A percentile compares a stretch with the other conserved stretches of the same genome.
phyloP scores from a whole-genome alignment of 2,329 filamentous ascomycete species.

The Emergomyces orientalis region DNA sequence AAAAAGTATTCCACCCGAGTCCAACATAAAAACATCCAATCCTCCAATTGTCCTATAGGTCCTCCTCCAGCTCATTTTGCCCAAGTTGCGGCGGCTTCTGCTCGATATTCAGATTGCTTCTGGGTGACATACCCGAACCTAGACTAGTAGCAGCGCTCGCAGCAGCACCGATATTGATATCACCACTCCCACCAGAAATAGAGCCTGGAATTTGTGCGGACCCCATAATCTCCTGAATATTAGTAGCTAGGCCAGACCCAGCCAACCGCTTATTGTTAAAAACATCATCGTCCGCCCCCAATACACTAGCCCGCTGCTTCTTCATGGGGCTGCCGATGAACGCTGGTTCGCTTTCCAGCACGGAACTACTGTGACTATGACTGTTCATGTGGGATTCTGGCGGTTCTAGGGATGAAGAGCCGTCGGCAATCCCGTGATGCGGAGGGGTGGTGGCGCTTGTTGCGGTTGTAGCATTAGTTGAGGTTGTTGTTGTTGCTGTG shows the following conservation, averaged over 20 bases:
- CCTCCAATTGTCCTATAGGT: neutral
- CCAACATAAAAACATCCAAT: neutral
- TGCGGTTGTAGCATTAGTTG: slow-evolving; percentile 16
- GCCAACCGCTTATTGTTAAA: slow-evolving; percentile 30
- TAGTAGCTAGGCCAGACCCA: slow-evolving; percentile 30
- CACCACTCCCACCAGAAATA: neutral
- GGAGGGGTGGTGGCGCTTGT: slow-evolving; percentile 31
- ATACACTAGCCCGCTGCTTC: slow-evolving; percentile 39
- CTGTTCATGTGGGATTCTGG: slow-evolving; percentile 11
- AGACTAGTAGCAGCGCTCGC: neutral
- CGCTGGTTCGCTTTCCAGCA: slow-evolving; percentile 22
- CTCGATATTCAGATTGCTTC: slow-evolving; percentile 5
- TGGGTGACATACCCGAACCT: neutral
- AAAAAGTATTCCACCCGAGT: neutral
- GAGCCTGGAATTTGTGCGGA: neutral
- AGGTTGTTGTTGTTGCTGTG: neutral
- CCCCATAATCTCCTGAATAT: slow-evolving; percentile 31
- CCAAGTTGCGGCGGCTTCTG: neutral
- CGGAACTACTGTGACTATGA: slow-evolving; percentile 12
- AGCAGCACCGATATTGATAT: neutral
- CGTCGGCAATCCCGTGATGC: slow-evolving; percentile 19
- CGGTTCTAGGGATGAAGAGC: slow-evolving; percentile 11
- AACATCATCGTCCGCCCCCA: slow-evolving; percentile 33
- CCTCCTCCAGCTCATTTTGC: neutral
- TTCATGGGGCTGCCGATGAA: slow-evolving; percentile 41